phyloP scores from a whole-genome alignment of 257 asterid species.

The Mitragyna speciosa region DNA sequence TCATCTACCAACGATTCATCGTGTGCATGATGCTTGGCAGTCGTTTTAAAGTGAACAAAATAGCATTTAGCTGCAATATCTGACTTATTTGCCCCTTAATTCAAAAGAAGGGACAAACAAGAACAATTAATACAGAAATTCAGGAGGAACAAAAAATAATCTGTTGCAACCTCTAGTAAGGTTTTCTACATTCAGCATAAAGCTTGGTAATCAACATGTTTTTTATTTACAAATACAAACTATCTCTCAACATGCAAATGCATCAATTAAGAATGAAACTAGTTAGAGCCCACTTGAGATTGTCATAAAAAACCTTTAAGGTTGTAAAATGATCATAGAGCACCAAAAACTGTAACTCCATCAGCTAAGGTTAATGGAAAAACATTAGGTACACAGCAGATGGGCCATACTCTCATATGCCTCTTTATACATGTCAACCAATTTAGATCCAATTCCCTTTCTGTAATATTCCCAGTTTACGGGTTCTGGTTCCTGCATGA shows the following conservation, averaged over 20 bases:
- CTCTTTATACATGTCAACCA: constrained; percentile 94
- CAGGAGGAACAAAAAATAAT: not conserved
- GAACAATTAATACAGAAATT: not conserved
- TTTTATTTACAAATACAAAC: not conserved
- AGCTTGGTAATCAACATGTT: not conserved
- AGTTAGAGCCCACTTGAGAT: not conserved
- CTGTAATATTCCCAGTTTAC: constrained; percentile 92
- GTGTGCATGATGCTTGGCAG: not conserved
- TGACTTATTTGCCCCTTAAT: not conserved
- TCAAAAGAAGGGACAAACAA: not conserved
- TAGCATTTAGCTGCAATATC: not conserved
- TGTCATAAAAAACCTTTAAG: not conserved
- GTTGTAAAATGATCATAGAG: not conserved
- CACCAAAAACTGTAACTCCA: not conserved
- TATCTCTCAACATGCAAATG: not conserved
- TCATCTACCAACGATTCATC: not conserved
- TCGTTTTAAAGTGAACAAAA: not conserved
- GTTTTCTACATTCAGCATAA: not conserved
- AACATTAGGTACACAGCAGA: constrained; percentile 1
- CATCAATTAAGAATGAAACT: not conserved
- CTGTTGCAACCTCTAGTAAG: not conserved
- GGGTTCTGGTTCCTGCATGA: constrained; percentile 87
- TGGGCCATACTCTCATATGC: constrained; percentile 71
- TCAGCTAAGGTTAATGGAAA: not conserved
- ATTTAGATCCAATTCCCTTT: constrained; percentile 82